A percentile compares a stretch with the other conserved stretches of the same genome.
Conservation (phyloP, 106 monocot genomes). For the Acorus calamus region DNA sequence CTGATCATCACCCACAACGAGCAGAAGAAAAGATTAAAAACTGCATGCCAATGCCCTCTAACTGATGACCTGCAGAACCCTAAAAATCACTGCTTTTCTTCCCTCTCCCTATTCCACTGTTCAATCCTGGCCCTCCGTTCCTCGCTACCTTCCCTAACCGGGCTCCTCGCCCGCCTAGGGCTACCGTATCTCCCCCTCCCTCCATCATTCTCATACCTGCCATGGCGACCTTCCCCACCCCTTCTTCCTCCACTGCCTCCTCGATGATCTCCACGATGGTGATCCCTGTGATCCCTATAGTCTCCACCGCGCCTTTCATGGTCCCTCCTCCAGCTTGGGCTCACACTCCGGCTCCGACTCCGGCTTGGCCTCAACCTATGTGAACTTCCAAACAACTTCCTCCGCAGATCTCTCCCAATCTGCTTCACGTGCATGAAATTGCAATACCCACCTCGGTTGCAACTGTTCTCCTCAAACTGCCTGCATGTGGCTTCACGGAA, state of each 20-base stretch:
- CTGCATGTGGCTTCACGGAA: conserved; percentile 68
- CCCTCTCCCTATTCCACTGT: conserved; percentile 68
- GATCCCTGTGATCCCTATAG: conserved; percentile 12
- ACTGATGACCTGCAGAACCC: too few relatives aligned
- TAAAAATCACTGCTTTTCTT: conserved; percentile 18
- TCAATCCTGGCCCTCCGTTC: conserved; percentile 67
- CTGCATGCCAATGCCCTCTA: neutral
- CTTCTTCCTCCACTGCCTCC: conserved; percentile 4
- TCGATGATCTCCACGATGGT: too few relatives aligned
- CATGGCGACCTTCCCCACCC: conserved; percentile 21
- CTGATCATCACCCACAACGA: too few relatives aligned
- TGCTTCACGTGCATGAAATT: conserved; percentile 82
- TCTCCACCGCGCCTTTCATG: conserved; percentile 19
- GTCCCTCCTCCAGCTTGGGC: conserved; percentile 19
- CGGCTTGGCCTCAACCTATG: conserved; percentile 20
- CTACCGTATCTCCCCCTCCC: conserved; percentile 31
- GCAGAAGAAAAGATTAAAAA: neutral
- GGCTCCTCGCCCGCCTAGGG: conserved; percentile 27
- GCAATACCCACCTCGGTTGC: conserved; percentile 69
- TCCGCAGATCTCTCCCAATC: conserved; percentile 52
- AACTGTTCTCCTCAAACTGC: conserved; percentile 70
- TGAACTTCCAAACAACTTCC: conserved; percentile 45
- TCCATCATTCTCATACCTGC: conserved; percentile 31
- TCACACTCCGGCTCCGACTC: conserved; percentile 29
- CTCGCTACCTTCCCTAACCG: conserved; percentile 54